phyloP scores from a whole-genome alignment of 2,329 filamentous ascomycete genomes.

The Beauveria medogensis region DNA sequence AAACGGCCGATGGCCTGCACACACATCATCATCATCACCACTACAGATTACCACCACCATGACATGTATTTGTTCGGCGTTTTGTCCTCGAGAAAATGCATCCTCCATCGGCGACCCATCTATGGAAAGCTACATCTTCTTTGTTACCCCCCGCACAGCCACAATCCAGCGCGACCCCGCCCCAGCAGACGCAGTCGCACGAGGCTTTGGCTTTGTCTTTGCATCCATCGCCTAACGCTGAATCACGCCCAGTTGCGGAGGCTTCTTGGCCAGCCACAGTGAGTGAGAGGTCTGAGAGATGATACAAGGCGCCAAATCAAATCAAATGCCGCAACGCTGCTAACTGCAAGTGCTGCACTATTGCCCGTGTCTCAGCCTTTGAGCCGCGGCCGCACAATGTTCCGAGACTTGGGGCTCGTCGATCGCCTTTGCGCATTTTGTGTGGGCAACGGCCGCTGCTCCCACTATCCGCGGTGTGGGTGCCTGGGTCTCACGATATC shows the following conservation, averaged over 20 bases:
- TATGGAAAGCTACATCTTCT: background rate
- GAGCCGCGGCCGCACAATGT: background rate
- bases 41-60: background rate
- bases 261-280: background rate
- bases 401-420: background rate
- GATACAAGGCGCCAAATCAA: background rate
- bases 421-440: background rate
- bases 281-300: too few relatives aligned
- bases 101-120: too few relatives aligned
- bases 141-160: background rate
- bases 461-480: background rate
- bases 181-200: background rate
- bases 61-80: background rate
- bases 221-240: slow-evolving; percentile 4
- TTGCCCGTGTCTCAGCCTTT: slow-evolving; percentile 1
- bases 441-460: background rate
- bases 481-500: background rate
- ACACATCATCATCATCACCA: background rate
- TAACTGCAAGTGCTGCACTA: background rate
- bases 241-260: background rate
- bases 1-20: background rate
- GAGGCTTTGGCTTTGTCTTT: too few relatives aligned
- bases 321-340: too few relatives aligned
- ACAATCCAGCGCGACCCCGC: background rate
- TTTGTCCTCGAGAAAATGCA: too few relatives aligned